Conservation (phyloP, 306 rosid genomes). For the Echinosophora koreensis region DNA sequence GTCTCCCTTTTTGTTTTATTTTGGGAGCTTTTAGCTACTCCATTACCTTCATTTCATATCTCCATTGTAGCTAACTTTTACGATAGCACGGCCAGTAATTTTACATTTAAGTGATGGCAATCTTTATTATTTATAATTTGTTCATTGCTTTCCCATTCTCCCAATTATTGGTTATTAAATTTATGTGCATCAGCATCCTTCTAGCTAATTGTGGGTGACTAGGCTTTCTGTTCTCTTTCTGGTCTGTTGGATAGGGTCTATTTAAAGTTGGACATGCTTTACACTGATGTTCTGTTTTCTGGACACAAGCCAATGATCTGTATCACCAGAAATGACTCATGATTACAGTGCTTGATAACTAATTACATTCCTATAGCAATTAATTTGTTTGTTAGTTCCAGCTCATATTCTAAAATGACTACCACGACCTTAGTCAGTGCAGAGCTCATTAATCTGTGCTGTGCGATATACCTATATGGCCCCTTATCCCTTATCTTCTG, state of each 20-base stretch:
- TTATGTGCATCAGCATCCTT: conserved; percentile 23
- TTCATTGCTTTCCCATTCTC: neutral
- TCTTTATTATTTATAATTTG: conserved; percentile 12
- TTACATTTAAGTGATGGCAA: neutral
- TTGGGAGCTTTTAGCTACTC: neutral
- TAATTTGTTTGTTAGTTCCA: neutral
- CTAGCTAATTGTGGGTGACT: conserved; percentile 6
- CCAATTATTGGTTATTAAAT: neutral
- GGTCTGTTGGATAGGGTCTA: conserved; percentile 10
- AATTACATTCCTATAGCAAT: conserved; percentile 5
- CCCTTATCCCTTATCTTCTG: neutral
- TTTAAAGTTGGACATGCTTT: conserved; percentile 16
- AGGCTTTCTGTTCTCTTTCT: conserved; percentile 26
- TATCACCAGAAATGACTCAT: neutral
- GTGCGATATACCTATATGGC: neutral
- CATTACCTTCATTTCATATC: neutral
- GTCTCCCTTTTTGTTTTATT: neutral
- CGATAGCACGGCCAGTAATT: neutral
- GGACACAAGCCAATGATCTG: neutral
- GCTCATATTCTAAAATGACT: conserved; percentile 1
- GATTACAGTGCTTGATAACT: conserved; percentile 5
- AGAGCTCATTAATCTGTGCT: neutral
- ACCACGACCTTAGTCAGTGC: neutral
- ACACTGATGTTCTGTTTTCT: neutral
- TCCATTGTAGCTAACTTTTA: neutral